Evolutionary conservation across 2,329 filamentous ascomycete species (phyloP).

Genomic region (Peltaster fructicola): DNA sequence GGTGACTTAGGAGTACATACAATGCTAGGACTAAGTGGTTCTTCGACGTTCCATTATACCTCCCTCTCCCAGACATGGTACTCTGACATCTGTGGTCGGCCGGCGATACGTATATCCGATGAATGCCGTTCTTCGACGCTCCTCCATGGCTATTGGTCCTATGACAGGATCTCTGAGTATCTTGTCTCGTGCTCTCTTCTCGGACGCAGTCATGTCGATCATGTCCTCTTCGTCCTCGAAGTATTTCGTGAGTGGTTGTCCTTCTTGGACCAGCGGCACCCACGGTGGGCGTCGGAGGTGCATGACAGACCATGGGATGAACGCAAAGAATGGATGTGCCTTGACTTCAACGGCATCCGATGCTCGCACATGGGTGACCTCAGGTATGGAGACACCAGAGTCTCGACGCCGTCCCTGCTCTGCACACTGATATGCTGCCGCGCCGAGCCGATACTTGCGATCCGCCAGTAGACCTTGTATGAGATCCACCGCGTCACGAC

Average conservation of each 20-base stretch:
- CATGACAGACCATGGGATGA: constrained; percentile 59
- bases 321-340: constrained; percentile 66
- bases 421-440: constrained; percentile 52
- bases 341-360: constrained; percentile 85
- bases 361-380: constrained; percentile 45
- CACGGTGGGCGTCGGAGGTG: constrained; percentile 60
- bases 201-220: constrained; percentile 19
- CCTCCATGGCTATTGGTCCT: constrained; percentile 51
- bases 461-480: constrained; percentile 56
- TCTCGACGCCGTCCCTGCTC: constrained; percentile 28
- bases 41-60: too few relatives aligned
- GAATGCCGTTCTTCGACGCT: constrained; percentile 70
- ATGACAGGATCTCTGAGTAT: constrained; percentile 56
- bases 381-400: constrained; percentile 29
- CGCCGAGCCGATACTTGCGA: constrained; percentile 58
- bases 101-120: constrained; percentile 74
- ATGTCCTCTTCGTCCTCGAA: constrained; percentile 72
- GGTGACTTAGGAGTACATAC: too few relatives aligned
- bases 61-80: too few relatives aligned
- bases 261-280: constrained; percentile 47
- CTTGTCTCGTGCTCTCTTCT: constrained; percentile 68
- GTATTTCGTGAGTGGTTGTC: constrained; percentile 51
- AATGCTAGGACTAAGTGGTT: too few relatives aligned
- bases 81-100: too few relatives aligned
- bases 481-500: constrained; percentile 56